Conservation (phyloP, 2,329 filamentous ascomycete genomes). For the Aspergillus floridensis region DNA sequence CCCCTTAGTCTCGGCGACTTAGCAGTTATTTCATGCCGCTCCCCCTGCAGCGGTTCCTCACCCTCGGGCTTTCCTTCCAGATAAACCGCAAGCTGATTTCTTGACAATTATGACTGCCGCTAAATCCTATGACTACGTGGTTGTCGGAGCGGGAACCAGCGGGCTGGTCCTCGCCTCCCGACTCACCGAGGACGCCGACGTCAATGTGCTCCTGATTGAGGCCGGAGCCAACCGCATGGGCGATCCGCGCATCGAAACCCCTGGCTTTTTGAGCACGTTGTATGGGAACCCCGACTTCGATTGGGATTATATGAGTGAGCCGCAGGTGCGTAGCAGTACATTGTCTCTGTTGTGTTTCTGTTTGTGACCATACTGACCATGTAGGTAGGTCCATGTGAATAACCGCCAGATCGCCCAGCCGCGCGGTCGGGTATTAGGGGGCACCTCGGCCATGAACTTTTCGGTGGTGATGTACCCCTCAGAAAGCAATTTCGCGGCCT, state of each 20-base stretch:
- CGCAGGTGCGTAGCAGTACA: slow-evolving; percentile 19
- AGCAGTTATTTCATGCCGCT: not conserved
- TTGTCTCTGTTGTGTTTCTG: too few relatives aligned
- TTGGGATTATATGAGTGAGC: slow-evolving; percentile 27
- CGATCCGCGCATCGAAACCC: slow-evolving; percentile 25
- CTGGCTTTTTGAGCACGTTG: slow-evolving; percentile 19
- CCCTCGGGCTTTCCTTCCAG: not conserved
- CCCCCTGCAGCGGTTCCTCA: not conserved
- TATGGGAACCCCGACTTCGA: slow-evolving; percentile 26
- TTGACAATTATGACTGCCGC: not conserved
- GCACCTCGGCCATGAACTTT: slow-evolving; percentile 49
- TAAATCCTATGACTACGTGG: slow-evolving; percentile 28
- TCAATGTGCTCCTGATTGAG: slow-evolving; percentile 30
- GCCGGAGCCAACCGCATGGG: slow-evolving; percentile 24
- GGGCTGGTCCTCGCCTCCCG: slow-evolving; percentile 34
- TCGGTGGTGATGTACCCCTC: slow-evolving; percentile 21
- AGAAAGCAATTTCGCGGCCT: slow-evolving; percentile 44
- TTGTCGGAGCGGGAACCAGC: slow-evolving; percentile 33
- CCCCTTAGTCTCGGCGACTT: not conserved
- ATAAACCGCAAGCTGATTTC: not conserved
- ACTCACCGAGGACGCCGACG: slow-evolving; percentile 26
- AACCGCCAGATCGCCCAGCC: slow-evolving; percentile 44
- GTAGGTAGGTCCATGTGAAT: slow-evolving; percentile 29
- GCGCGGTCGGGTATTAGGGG: slow-evolving; percentile 51
- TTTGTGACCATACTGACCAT: too few relatives aligned